These are phyloP conservation scores for Pythium aristosporum DNA, from an alignment of 352 stramenopile species.

Conservation along the genomic window DNA sequence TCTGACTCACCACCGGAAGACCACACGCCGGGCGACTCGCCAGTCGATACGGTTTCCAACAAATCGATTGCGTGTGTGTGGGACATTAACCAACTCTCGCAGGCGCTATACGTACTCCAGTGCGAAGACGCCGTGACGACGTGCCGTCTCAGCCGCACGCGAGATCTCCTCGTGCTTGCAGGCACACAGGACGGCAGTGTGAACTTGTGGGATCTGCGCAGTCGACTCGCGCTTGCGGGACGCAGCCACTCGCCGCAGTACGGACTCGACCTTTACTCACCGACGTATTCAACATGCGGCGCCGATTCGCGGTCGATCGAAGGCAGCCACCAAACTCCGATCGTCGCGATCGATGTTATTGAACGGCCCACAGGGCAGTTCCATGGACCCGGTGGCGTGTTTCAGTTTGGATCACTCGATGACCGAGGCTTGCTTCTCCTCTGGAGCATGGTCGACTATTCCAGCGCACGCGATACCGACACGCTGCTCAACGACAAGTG, in stretches of 20 bases:
- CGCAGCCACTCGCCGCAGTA: background rate
- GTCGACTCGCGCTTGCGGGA: slow-evolving; percentile 7
- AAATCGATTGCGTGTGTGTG: slow-evolving; percentile 65
- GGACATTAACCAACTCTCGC: slow-evolving; percentile 56
- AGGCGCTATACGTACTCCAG: slow-evolving; percentile 43
- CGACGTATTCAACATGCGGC: slow-evolving; percentile 62
- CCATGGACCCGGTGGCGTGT: slow-evolving; percentile 25
- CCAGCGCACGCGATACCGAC: slow-evolving; percentile 36
- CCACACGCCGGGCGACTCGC: slow-evolving; percentile 1
- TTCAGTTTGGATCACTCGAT: slow-evolving; percentile 75
- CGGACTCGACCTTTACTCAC: slow-evolving; percentile 33
- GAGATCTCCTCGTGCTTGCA: slow-evolving; percentile 52
- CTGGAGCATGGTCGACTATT: slow-evolving; percentile 67
- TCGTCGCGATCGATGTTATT: slow-evolving; percentile 49
- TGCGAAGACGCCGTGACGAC: slow-evolving; percentile 46
- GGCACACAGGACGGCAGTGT: slow-evolving; percentile 65
- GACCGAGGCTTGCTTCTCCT: slow-evolving; percentile 66
- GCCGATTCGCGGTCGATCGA: slow-evolving; percentile 35
- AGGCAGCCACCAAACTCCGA: slow-evolving; percentile 42
- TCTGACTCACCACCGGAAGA: background rate
- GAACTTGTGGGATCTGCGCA: slow-evolving; percentile 67
- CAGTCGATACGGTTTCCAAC: slow-evolving; percentile 7
- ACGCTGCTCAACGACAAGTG: slow-evolving; percentile 53
- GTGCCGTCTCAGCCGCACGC: slow-evolving; percentile 40
- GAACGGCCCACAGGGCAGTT: slow-evolving; percentile 9